Evolutionary conservation across 2,329 filamentous ascomycete genomes (phyloP).

Genomic region (Capronia americana): DNA sequence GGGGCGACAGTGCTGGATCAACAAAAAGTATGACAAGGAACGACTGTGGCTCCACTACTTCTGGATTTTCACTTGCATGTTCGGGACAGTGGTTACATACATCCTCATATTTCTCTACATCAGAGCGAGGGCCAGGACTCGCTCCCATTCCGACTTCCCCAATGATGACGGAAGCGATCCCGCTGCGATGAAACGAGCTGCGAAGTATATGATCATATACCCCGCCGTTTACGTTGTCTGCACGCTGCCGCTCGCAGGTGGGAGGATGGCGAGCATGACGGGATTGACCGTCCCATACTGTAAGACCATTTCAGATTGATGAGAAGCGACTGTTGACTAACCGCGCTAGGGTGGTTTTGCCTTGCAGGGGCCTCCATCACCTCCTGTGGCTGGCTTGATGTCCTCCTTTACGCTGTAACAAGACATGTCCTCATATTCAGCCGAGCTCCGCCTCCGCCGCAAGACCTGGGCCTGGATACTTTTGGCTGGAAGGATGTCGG

Average conservation of each 20-base stretch:
- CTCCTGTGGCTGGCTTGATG: conserved; percentile 65
- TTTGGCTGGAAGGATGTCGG: conserved; percentile 31
- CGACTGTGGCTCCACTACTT: conserved; percentile 60
- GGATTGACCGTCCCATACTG: conserved; percentile 46
- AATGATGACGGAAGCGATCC: conserved; percentile 47
- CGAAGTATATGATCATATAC: conserved; percentile 56
- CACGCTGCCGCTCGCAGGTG: conserved; percentile 67
- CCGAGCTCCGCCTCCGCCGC: conserved; percentile 48
- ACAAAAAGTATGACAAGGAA: conserved; percentile 50
- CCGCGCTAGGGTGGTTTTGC: conserved; percentile 51
- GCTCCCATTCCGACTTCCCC: conserved; percentile 36
- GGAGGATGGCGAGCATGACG: conserved; percentile 51
- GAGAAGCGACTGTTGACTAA: background rate
- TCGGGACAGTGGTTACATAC: conserved; percentile 59
- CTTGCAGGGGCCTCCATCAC: conserved; percentile 63
- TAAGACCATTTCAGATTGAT: conserved; percentile 44
- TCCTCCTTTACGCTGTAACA: conserved; percentile 64
- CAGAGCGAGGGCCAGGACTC: conserved; percentile 14
- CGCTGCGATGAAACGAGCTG: conserved; percentile 50
- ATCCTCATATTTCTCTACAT: conserved; percentile 45
- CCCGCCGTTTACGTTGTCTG: conserved; percentile 63
- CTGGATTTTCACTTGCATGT: conserved; percentile 62
- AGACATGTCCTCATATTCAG: conserved; percentile 62
- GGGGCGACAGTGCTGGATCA: conserved; percentile 58
- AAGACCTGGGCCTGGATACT: conserved; percentile 36